Percentiles rank a stretch among this genome's conserved stretches.
Evolutionary conservation across 768 basidiomycete species (phyloP).

Genomic region (Lactarius psammicola): DNA sequence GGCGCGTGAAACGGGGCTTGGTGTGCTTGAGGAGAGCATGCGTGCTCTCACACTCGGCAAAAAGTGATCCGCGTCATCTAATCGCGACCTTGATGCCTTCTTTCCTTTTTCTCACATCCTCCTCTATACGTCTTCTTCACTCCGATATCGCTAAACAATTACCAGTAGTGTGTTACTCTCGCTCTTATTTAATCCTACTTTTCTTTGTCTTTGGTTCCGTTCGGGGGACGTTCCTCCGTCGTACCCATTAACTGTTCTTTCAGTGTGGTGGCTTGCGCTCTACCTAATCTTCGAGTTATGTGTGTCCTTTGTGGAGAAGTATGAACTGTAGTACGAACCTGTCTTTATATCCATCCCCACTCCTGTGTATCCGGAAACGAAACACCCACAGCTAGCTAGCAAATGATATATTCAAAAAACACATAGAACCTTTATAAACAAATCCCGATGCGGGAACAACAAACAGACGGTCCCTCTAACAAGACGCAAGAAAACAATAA

Average conservation of each 20-base stretch:
- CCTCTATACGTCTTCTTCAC: background rate
- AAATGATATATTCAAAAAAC: background rate
- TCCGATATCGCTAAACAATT: background rate
- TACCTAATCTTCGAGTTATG: background rate
- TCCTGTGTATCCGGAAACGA: background rate
- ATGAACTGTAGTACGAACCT: background rate
- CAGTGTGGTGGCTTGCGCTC: background rate
- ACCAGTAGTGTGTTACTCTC: background rate
- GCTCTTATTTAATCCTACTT: background rate
- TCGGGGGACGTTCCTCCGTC: background rate
- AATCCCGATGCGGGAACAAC: no score
- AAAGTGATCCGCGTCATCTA: conserved; percentile 33
- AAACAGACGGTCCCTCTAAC: background rate
- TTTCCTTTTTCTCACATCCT: background rate
- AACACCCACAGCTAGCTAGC: background rate
- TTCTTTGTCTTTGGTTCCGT: background rate
- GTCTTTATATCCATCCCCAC: background rate
- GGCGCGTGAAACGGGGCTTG: conserved; percentile 21
- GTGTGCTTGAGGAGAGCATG: conserved; percentile 63
- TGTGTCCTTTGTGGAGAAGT: background rate
- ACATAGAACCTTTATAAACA: background rate
- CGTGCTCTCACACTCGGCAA: conserved; percentile 59
- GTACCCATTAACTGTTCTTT: background rate
- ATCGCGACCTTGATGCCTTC: background rate
- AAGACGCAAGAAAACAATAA: background rate